phyloP scores from a whole-genome alignment of 208 protist species.

The Tritrichomonas musculus region DNA sequence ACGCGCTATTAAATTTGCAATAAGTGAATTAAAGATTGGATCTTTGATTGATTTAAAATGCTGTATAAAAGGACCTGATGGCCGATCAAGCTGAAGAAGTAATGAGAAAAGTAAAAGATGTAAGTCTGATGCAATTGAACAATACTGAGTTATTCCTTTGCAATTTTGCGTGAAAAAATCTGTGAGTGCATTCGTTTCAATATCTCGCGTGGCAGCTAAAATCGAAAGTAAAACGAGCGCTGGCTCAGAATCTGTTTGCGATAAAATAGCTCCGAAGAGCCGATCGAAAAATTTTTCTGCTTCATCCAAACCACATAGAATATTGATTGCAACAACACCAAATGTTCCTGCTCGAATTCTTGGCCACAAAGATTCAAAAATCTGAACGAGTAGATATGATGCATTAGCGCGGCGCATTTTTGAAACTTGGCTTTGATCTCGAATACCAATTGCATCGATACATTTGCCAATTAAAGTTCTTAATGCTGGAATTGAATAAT shows the following conservation, averaged over 20 bases:
- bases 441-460: background rate
- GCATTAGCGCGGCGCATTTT: constrained; percentile 2
- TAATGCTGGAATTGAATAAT: background rate
- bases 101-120: constrained; percentile 17
- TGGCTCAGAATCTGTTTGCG: background rate
- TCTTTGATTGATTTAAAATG: background rate
- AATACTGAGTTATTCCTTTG: background rate
- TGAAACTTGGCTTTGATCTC: background rate
- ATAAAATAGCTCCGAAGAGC: background rate
- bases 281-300: background rate
- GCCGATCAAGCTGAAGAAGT: background rate
- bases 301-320: background rate
- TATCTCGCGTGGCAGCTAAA: background rate
- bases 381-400: constrained; percentile 24
- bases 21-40: constrained; percentile 2
- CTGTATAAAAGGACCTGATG: background rate
- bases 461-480: background rate
- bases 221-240: background rate
- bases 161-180: background rate
- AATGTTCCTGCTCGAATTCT: constrained; percentile 10
- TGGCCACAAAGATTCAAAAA: constrained; percentile 24
- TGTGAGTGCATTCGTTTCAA: constrained; percentile 12
- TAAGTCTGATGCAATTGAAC: background rate
- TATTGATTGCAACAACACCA: constrained; percentile 7
- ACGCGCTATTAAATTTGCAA: background rate